These are phyloP conservation scores for Boletales sp. DNA, from an alignment of 768 basidiomycete species.

Conservation along the genomic window DNA sequence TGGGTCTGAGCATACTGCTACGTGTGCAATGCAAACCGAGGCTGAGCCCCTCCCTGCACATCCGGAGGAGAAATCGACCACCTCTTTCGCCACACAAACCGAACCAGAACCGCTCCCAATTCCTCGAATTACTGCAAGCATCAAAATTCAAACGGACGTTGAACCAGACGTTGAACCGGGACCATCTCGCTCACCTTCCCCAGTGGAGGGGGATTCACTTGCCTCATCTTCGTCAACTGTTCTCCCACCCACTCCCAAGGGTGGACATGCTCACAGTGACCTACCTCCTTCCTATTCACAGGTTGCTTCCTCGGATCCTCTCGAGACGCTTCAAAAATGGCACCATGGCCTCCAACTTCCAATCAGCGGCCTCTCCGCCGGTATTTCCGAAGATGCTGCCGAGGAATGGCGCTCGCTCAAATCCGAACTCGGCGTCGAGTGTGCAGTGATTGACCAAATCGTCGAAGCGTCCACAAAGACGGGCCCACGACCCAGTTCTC, in stretches of 20 bases:
- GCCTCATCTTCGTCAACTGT: slow-evolving; percentile 75
- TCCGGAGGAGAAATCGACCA: slow-evolving; percentile 39
- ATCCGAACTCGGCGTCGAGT: slow-evolving; percentile 74
- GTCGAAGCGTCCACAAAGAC: slow-evolving; percentile 38
- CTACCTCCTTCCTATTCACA: slow-evolving; percentile 74
- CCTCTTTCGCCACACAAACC: slow-evolving; percentile 36
- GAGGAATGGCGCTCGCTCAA: slow-evolving; percentile 82
- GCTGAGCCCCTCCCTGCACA: slow-evolving; percentile 54
- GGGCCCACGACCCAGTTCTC: slow-evolving; percentile 30
- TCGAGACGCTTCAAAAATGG: slow-evolving; percentile 65
- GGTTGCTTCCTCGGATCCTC: slow-evolving; percentile 47
- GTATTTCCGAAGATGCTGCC: slow-evolving; percentile 60
- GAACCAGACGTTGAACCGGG: slow-evolving; percentile 29
- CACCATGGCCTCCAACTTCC: slow-evolving; percentile 56
- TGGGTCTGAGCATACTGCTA: slow-evolving; percentile 44
- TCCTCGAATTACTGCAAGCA: slow-evolving; percentile 38
- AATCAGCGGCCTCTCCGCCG: slow-evolving; percentile 41
- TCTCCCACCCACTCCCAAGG: slow-evolving; percentile 65
- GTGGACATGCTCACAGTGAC: slow-evolving; percentile 40
- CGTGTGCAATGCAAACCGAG: slow-evolving; percentile 58
- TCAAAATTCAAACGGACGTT: slow-evolving; percentile 63
- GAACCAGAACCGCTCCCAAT: slow-evolving; percentile 32
- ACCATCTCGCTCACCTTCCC: slow-evolving; percentile 44
- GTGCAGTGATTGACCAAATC: slow-evolving; percentile 72
- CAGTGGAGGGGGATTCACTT: slow-evolving; percentile 48